Evolutionary conservation across 2,329 filamentous ascomycete species (phyloP).

Genomic region (Nakataea oryzae): DNA sequence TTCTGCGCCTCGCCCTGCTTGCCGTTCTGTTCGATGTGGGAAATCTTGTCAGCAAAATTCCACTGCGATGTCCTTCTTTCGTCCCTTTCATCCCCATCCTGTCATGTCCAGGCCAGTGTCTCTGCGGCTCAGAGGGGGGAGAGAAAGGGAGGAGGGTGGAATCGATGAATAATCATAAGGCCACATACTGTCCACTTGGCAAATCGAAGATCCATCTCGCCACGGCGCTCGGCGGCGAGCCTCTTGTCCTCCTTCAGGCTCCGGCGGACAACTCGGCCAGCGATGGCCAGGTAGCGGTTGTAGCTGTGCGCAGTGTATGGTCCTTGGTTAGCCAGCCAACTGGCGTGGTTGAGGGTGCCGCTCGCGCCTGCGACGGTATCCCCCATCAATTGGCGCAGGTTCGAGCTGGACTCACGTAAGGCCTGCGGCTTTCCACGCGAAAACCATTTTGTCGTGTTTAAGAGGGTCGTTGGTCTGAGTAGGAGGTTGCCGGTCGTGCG

Average conservation of each 20-base stretch:
- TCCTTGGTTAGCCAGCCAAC: slow-evolving; percentile 6
- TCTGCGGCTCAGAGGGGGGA: background rate
- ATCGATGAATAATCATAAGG: background rate
- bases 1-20: slow-evolving; percentile 83
- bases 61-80: background rate
- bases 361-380: background rate
- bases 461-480: slow-evolving; percentile 18
- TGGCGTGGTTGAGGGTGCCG: background rate
- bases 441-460: slow-evolving; percentile 69
- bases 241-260: slow-evolving; percentile 95
- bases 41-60: background rate
- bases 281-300: slow-evolving; percentile 98
- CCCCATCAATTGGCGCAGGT: slow-evolving; percentile 6
- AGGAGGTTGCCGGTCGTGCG: background rate
- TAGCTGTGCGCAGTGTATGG: slow-evolving; percentile 52
- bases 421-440: slow-evolving; percentile 97
- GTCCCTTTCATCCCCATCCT: background rate
- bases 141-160: background rate
- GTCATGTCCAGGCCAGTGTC: background rate
- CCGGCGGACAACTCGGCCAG: slow-evolving; percentile 87
- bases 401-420: slow-evolving; percentile 61
- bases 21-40: slow-evolving; percentile 60
- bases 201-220: slow-evolving; percentile 81
- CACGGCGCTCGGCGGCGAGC: slow-evolving; percentile 77
- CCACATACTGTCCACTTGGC: slow-evolving; percentile 88